Conservation (phyloP, 768 basidiomycete species). For the Auricularia heimuer region DNA sequence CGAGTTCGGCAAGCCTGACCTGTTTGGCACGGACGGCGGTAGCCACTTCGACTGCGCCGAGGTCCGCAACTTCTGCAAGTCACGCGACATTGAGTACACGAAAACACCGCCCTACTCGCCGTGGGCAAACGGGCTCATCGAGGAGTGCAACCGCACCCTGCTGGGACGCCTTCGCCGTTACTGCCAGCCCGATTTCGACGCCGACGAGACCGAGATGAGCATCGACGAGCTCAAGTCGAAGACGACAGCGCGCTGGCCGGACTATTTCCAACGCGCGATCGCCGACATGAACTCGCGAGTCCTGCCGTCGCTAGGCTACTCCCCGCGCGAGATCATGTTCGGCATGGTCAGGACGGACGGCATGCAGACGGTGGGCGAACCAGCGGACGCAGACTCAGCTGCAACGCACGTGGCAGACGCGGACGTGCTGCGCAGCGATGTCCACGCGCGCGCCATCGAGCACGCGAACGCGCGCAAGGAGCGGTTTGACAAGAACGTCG, state of each 20-base stretch:
- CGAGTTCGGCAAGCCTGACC: not conserved
- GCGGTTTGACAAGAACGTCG: not conserved
- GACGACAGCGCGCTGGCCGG: not conserved
- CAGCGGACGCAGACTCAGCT: not conserved
- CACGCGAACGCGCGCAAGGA: not conserved
- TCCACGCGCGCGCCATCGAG: not conserved
- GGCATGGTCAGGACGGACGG: not conserved
- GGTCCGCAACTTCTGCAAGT: not conserved
- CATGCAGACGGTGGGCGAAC: not conserved
- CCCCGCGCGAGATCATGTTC: not conserved
- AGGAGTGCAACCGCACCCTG: not conserved
- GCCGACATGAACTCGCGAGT: not conserved
- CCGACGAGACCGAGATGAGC: not conserved
- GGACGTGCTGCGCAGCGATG: not conserved
- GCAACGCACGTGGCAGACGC: not conserved
- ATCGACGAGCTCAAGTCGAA: too few relatives aligned
- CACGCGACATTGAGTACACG: not conserved
- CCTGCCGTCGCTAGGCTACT: not conserved
- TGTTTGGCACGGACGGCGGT: not conserved
- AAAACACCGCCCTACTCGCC: not conserved
- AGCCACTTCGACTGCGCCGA: not conserved
- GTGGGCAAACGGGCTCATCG: slow-evolving; percentile 1
- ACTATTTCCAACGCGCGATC: not conserved
- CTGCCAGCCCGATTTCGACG: not conserved
- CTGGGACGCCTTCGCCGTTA: not conserved